Conservation (phyloP, 75 land plant genomes). For the Picea sitchensis region DNA sequence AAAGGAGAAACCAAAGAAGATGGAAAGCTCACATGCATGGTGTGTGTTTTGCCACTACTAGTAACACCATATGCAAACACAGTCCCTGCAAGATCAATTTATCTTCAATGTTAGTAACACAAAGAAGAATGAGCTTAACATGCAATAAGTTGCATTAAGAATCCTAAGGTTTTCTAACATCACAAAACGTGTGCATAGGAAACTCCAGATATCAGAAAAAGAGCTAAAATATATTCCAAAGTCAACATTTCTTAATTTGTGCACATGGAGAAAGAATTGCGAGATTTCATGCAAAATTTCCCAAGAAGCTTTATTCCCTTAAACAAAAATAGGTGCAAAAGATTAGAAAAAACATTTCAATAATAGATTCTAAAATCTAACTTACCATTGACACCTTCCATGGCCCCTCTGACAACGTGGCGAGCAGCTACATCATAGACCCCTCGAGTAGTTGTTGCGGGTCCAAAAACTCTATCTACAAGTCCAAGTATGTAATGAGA, state of each 20-base stretch:
- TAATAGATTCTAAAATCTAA: too few species aligned
- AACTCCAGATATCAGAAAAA: too few species aligned
- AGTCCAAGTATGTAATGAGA: not conserved
- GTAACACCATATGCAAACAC: constrained; percentile 97
- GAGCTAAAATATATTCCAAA: too few species aligned
- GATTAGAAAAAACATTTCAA: too few species aligned
- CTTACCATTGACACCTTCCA: constrained; percentile 94
- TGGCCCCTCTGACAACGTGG: constrained; percentile 83
- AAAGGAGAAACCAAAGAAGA: not conserved
- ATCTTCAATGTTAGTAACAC: not conserved
- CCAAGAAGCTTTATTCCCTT: too few species aligned
- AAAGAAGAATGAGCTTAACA: not conserved
- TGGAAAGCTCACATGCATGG: constrained; percentile 82
- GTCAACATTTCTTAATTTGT: too few species aligned
- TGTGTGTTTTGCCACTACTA: constrained; percentile 90
- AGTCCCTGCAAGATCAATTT: constrained; percentile 46
- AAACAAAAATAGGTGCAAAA: too few species aligned
- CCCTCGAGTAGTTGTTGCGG: constrained; percentile 83
- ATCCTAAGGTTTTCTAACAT: too few species aligned
- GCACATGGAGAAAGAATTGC: too few species aligned
- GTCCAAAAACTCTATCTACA: constrained; percentile 94
- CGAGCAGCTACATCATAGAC: constrained; percentile 94
- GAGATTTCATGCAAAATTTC: too few species aligned
- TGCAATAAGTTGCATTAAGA: not conserved
- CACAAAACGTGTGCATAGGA: too few species aligned